Conservation (phyloP, 2,329 filamentous ascomycete species). For the Hypoxylon sp. region DNA sequence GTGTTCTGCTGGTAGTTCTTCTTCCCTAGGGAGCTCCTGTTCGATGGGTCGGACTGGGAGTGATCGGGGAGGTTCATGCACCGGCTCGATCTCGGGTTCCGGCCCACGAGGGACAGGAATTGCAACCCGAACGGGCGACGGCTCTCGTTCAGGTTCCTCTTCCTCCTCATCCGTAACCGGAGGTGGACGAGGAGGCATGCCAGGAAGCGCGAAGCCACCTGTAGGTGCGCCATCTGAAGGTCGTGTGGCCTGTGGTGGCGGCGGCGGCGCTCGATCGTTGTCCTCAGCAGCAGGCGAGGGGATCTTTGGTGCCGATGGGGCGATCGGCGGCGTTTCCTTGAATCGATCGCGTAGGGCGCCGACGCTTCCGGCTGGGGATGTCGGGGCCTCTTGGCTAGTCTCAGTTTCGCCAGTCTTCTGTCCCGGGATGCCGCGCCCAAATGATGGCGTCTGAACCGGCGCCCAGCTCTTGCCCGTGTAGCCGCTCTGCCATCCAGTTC, state of each 20-base stretch:
- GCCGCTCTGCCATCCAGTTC: slow-evolving; percentile 83
- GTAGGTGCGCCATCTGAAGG: slow-evolving; percentile 62
- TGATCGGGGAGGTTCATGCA: slow-evolving; percentile 64
- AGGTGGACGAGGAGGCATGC: slow-evolving; percentile 73
- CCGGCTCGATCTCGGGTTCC: slow-evolving; percentile 65
- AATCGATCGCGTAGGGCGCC: slow-evolving; percentile 85
- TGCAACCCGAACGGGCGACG: slow-evolving; percentile 86
- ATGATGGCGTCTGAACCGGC: slow-evolving; percentile 80
- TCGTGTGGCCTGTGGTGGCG: slow-evolving; percentile 73
- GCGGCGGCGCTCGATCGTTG: slow-evolving; percentile 68
- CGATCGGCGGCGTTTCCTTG: slow-evolving; percentile 78
- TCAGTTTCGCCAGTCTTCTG: slow-evolving; percentile 73
- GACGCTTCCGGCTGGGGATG: slow-evolving; percentile 73
- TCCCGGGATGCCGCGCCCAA: slow-evolving; percentile 71
- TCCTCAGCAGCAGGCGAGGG: slow-evolving; percentile 50
- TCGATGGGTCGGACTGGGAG: slow-evolving; percentile 75
- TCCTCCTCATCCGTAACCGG: slow-evolving; percentile 68
- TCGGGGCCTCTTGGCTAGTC: slow-evolving; percentile 61
- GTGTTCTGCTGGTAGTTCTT: slow-evolving; percentile 74
- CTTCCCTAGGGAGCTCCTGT: slow-evolving; percentile 71
- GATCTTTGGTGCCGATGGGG: slow-evolving; percentile 35
- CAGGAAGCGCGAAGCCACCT: slow-evolving; percentile 82
- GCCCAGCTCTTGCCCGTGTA: slow-evolving; percentile 93
- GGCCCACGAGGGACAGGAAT: slow-evolving; percentile 81
- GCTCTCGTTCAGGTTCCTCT: slow-evolving; percentile 66